Conservation (phyloP, 2,329 filamentous ascomycete species). For the Pezicula radicicola region DNA sequence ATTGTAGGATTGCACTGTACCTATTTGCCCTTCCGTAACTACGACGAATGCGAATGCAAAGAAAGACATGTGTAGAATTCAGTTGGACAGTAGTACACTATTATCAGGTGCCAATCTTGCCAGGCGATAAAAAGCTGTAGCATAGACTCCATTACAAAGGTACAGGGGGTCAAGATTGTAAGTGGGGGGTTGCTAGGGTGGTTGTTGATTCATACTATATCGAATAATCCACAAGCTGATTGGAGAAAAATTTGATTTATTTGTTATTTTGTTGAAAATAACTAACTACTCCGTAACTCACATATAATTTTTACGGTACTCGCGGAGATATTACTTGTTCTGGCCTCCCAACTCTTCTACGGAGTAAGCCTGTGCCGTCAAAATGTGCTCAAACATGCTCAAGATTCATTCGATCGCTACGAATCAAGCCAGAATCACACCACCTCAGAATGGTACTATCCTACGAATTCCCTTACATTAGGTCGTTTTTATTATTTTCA, state of each 20-base stretch:
- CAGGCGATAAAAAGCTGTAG: not conserved
- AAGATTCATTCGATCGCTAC: not conserved
- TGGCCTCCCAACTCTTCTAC: too few relatives aligned
- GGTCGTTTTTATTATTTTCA: too few relatives aligned
- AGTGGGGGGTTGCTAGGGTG: too few relatives aligned
- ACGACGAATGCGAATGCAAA: not conserved
- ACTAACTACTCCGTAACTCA: too few relatives aligned
- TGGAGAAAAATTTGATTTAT: too few relatives aligned
- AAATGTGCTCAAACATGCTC: constrained; percentile 11
- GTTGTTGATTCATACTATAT: too few relatives aligned
- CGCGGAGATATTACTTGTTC: too few relatives aligned
- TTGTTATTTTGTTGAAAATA: too few relatives aligned
- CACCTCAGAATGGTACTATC: not conserved
- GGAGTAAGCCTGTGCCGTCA: too few relatives aligned
- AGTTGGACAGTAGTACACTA: not conserved
- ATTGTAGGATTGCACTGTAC: not conserved
- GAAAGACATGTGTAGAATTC: not conserved
- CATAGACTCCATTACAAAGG: not conserved
- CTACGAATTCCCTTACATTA: too few relatives aligned
- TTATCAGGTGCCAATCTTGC: not conserved
- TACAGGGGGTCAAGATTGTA: not conserved
- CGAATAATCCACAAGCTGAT: too few relatives aligned
- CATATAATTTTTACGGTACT: too few relatives aligned
- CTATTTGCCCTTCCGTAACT: not conserved
- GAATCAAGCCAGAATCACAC: not conserved